These are phyloP conservation scores for Flaveria sonorensis DNA, from an alignment of 129 eudicot species.

Conservation along the genomic window DNA sequence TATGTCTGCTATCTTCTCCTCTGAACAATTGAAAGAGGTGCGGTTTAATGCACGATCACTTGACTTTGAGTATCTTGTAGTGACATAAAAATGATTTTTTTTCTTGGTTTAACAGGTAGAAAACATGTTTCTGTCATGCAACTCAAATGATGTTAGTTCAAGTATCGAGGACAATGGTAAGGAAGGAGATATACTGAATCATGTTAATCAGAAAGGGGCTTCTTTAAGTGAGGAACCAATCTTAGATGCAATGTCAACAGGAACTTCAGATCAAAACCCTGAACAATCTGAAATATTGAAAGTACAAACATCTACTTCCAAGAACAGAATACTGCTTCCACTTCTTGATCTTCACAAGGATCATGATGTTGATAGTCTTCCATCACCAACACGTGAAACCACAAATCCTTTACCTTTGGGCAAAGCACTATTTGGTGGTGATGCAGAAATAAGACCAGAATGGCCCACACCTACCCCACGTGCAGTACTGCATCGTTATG, in stretches of 20 bases:
- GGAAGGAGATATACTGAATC: conserved; percentile 24
- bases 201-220: conserved; percentile 26
- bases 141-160: conserved; percentile 29
- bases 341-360: conserved; percentile 92
- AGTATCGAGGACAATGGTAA: conserved; percentile 17
- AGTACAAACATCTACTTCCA: conserved; percentile 41
- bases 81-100: conserved; percentile 17
- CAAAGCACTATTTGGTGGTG: conserved; percentile 40
- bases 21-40: conserved; percentile 80
- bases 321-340: conserved; percentile 59
- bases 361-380: conserved; percentile 96
- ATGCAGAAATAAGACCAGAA: conserved; percentile 60
- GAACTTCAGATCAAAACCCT: conserved; percentile 32
- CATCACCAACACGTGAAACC: conserved; percentile 85
- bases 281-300: conserved; percentile 38
- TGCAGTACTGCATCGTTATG: conserved; percentile 59
- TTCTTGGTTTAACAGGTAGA: conserved; percentile 52
- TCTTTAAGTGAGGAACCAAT: conserved; percentile 28
- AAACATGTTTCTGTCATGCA: conserved; percentile 43
- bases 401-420: conserved; percentile 47
- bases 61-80: conserved; percentile 2
- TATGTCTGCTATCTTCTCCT: conserved; percentile 54
- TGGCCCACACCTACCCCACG: conserved; percentile 73
- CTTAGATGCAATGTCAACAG: conserved; percentile 30
- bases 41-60: conserved; percentile 12